Conservation (phyloP, 257 asterid species). For the Nyctanthes arbortristis region DNA sequence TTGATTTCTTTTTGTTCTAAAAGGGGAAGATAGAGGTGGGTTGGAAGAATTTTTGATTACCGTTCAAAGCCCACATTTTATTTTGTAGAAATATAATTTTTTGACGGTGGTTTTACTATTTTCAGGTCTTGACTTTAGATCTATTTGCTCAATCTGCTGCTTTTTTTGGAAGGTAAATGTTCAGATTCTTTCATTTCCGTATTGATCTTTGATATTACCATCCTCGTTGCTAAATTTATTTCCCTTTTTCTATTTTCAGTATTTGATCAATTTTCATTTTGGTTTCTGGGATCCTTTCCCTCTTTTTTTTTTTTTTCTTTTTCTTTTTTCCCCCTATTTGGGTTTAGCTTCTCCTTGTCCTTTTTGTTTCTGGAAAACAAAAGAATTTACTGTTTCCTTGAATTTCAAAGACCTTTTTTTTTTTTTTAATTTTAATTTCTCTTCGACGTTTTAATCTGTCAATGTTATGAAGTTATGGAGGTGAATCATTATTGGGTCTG, state of each 20-base stretch:
- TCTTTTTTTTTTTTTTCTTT: neutral
- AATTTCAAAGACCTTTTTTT: neutral
- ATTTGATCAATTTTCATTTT: slow-evolving; percentile 17
- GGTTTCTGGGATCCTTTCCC: neutral
- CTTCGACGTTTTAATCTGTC: neutral
- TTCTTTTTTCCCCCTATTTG: neutral
- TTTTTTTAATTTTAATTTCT: neutral
- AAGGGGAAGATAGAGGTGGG: slow-evolving; percentile 28
- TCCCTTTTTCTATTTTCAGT: slow-evolving; percentile 16
- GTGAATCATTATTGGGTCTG: slow-evolving; percentile 21
- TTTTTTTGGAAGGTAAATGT: slow-evolving; percentile 44
- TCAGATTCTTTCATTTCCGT: slow-evolving; percentile 20
- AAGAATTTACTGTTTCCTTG: neutral
- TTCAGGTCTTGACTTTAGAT: slow-evolving; percentile 70
- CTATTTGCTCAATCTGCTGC: slow-evolving; percentile 52
- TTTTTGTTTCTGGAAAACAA: neutral
- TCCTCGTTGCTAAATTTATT: slow-evolving; percentile 8
- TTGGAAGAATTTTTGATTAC: slow-evolving; percentile 19
- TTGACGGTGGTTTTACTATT: slow-evolving; percentile 31
- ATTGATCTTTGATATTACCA: slow-evolving; percentile 24
- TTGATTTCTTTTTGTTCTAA: neutral
- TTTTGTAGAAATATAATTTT: slow-evolving; percentile 14
- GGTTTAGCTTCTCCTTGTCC: slow-evolving; percentile 24
- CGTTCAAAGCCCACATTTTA: slow-evolving; percentile 17
- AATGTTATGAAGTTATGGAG: slow-evolving; percentile 9